phyloP scores from a whole-genome alignment of 768 basidiomycete genomes.

The Leccinum truebloodii region DNA sequence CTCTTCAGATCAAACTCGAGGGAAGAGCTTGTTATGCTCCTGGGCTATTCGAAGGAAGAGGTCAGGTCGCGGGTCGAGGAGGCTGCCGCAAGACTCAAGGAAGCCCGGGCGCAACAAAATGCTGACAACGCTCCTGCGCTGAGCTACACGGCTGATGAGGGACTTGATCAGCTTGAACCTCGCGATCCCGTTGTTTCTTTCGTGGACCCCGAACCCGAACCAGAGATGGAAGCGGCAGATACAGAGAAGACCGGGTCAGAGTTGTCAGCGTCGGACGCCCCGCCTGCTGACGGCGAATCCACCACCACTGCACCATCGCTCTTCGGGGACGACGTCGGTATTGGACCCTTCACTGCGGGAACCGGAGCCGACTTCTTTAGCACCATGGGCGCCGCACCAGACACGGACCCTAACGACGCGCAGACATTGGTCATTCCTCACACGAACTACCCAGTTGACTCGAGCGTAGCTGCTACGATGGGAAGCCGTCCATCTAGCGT shows the following conservation, averaged over 20 bases:
- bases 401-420: slow-evolving; percentile 36
- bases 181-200: slow-evolving; percentile 85
- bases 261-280: slow-evolving; percentile 65
- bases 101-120: slow-evolving; percentile 31
- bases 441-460: slow-evolving; percentile 76
- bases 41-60: slow-evolving; percentile 92
- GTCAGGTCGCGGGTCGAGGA: slow-evolving; percentile 77
- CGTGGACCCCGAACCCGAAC: slow-evolving; percentile 57
- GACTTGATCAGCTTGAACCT: slow-evolving; percentile 44
- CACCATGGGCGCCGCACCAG: slow-evolving; percentile 59
- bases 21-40: slow-evolving; percentile 84
- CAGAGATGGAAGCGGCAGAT: slow-evolving; percentile 28
- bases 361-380: slow-evolving; percentile 86
- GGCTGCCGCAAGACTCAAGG: slow-evolving; percentile 75
- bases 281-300: slow-evolving; percentile 71
- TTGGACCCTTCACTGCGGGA: slow-evolving; percentile 57
- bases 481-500: slow-evolving; percentile 90
- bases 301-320: slow-evolving; percentile 86
- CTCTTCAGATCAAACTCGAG: slow-evolving; percentile 88
- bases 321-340: slow-evolving; percentile 74
- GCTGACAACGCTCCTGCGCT: slow-evolving; percentile 29
- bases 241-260: slow-evolving; percentile 58
- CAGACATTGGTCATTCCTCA: slow-evolving; percentile 68
- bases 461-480: slow-evolving; percentile 91
- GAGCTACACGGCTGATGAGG: slow-evolving; percentile 40